Conservation (phyloP, 2,329 filamentous ascomycete species). For the Whalleya microplaca region DNA sequence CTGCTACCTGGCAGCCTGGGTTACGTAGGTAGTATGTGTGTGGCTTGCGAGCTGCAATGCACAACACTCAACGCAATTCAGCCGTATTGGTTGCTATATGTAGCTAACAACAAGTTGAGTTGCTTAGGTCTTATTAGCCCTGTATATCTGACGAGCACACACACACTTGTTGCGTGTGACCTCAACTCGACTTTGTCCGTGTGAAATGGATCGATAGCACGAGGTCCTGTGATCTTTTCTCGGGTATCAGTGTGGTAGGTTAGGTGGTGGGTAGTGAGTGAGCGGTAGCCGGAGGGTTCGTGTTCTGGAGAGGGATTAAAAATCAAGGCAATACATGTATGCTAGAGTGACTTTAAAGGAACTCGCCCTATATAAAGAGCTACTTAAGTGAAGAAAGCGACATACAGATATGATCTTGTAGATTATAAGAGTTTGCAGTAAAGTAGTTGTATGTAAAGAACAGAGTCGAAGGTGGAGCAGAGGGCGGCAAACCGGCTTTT, state of each 20-base stretch:
- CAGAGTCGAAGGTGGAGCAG: neutral
- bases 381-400: too few relatives aligned
- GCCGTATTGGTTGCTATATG: too few relatives aligned
- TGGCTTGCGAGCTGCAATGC: conserved; percentile 16
- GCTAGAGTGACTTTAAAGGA: too few relatives aligned
- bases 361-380: too few relatives aligned
- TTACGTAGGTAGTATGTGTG: too few relatives aligned
- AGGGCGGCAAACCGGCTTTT: neutral
- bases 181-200: conserved; percentile 10
- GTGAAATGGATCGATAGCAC: conserved; percentile 15
- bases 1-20: too few relatives aligned
- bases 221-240: conserved; percentile 7
- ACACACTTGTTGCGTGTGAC: conserved; percentile 17
- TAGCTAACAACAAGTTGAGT: neutral
- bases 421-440: too few relatives aligned
- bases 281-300: too few relatives aligned
- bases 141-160: neutral
- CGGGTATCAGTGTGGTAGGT: neutral
- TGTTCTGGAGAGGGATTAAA: too few relatives aligned
- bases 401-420: too few relatives aligned
- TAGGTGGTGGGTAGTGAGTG: neutral
- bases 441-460: neutral
- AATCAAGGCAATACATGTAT: too few relatives aligned
- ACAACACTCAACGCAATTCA: too few relatives aligned
- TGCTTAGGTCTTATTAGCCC: neutral